Conservation (phyloP, 306 rosid genomes). For the Geum urbanum region DNA sequence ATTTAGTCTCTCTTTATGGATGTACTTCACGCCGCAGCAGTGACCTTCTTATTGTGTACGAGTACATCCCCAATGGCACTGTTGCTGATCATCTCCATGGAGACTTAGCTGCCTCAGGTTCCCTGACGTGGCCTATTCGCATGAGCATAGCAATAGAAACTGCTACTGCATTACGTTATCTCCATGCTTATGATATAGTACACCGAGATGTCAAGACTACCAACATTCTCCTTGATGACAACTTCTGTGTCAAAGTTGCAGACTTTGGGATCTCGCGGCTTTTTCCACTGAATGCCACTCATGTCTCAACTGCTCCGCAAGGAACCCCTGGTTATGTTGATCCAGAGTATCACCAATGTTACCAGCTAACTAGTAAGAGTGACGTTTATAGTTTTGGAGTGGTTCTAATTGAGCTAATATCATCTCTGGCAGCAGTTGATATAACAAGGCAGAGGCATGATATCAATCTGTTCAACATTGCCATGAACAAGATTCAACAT, state of each 20-base stretch:
- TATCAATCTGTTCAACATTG: conserved; percentile 53
- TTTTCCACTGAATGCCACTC: conserved; percentile 50
- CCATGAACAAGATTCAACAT: conserved; percentile 39
- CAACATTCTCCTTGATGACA: conserved; percentile 57
- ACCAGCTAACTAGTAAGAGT: conserved; percentile 60
- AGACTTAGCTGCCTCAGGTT: conserved; percentile 32
- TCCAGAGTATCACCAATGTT: conserved; percentile 62
- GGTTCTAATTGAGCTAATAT: conserved; percentile 62
- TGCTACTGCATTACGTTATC: conserved; percentile 58
- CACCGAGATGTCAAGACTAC: conserved; percentile 76
- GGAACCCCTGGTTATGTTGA: conserved; percentile 84
- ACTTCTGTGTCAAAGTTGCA: conserved; percentile 59
- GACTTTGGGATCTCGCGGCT: conserved; percentile 76
- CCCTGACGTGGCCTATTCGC: conserved; percentile 54
- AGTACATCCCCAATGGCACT: conserved; percentile 68
- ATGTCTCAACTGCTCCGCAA: conserved; percentile 75
- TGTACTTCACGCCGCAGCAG: conserved; percentile 60
- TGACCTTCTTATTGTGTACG: conserved; percentile 67
- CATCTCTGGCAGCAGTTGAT: conserved; percentile 68
- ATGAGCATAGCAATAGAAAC: conserved; percentile 68
- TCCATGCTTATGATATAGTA: conserved; percentile 66
- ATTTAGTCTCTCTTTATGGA: conserved; percentile 70
- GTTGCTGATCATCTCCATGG: conserved; percentile 78
- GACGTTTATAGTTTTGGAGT: conserved; percentile 86
- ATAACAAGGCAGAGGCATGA: conserved; percentile 48